Conservation (phyloP, 2,329 filamentous ascomycete genomes). For the Ascochyta pisi region DNA sequence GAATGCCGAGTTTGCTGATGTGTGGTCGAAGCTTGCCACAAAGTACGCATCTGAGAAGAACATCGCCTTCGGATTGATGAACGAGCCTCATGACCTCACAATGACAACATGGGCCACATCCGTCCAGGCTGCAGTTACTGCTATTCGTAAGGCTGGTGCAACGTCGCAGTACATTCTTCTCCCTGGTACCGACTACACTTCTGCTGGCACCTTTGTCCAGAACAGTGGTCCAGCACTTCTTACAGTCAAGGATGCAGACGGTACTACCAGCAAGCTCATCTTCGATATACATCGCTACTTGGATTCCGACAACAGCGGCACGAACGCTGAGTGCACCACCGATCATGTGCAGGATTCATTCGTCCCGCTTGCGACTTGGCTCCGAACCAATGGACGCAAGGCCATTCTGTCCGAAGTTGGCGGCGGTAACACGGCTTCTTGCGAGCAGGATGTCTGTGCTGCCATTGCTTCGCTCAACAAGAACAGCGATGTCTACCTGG, state of each 20-base stretch:
- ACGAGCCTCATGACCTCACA: constrained; percentile 67
- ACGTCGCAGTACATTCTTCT: constrained; percentile 68
- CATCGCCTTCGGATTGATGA: constrained; percentile 72
- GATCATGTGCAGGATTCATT: constrained; percentile 46
- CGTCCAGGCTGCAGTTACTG: constrained; percentile 68
- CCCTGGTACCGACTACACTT: constrained; percentile 66
- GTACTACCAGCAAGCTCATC: constrained; percentile 61
- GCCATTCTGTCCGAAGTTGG: constrained; percentile 54
- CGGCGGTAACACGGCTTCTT: constrained; percentile 47
- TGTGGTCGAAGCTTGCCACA: constrained; percentile 64
- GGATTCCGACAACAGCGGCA: constrained; percentile 51
- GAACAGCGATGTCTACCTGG: constrained; percentile 41
- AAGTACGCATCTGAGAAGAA: constrained; percentile 64
- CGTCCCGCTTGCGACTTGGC: constrained; percentile 45
- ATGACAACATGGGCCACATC: constrained; percentile 65
- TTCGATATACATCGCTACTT: constrained; percentile 55
- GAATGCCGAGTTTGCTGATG: constrained; percentile 62
- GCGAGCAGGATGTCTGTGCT: constrained; percentile 44
- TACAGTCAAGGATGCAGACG: constrained; percentile 65
- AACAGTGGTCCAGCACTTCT: constrained; percentile 55
- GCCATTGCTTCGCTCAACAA: constrained; percentile 14
- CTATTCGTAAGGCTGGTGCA: constrained; percentile 71
- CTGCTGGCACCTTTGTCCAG: constrained; percentile 34
- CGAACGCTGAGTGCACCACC: constrained; percentile 33
- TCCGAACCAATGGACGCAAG: constrained; percentile 46